Evolutionary conservation across 345 rosid species (phyloP).

Genomic region (Salix purpurea): DNA sequence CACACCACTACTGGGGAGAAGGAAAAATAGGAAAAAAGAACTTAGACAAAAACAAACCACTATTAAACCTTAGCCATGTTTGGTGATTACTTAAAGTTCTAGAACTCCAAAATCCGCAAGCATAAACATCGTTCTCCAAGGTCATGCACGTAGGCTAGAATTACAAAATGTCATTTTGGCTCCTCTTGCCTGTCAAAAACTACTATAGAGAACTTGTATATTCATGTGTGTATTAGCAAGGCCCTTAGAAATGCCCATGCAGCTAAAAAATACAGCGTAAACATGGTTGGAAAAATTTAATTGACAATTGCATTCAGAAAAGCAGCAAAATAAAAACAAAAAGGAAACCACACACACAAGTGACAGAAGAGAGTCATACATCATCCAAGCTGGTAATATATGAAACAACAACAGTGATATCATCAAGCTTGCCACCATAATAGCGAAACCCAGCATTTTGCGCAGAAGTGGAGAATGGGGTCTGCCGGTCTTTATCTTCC

Average conservation of each 20-base stretch:
- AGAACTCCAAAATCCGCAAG: background rate
- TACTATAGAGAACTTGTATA: background rate
- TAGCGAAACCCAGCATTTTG: slow-evolving; percentile 97
- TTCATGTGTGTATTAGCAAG: background rate
- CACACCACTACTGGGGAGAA: background rate
- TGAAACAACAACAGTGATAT: slow-evolving; percentile 96
- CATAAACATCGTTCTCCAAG: background rate
- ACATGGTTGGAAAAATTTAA: too few relatives aligned
- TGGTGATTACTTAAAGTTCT: too few relatives aligned
- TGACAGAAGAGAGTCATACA: slow-evolving; percentile 11
- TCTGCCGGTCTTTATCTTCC: slow-evolving; percentile 82
- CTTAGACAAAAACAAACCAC: background rate
- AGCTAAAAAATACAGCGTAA: too few relatives aligned
- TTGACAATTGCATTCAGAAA: background rate
- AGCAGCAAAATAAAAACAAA: background rate
- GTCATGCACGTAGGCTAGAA: background rate
- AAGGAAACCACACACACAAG: background rate
- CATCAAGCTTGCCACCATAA: slow-evolving; percentile 99
- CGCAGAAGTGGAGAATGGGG: slow-evolving; percentile 97
- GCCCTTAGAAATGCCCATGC: background rate
- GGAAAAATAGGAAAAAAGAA: too few relatives aligned
- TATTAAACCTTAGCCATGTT: too few relatives aligned
- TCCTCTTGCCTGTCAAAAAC: background rate
- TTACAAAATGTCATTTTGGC: background rate
- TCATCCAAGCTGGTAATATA: slow-evolving; percentile 47